Conservation (phyloP, 371 early-diverging fungal genomes). For the Mucor sp. region DNA sequence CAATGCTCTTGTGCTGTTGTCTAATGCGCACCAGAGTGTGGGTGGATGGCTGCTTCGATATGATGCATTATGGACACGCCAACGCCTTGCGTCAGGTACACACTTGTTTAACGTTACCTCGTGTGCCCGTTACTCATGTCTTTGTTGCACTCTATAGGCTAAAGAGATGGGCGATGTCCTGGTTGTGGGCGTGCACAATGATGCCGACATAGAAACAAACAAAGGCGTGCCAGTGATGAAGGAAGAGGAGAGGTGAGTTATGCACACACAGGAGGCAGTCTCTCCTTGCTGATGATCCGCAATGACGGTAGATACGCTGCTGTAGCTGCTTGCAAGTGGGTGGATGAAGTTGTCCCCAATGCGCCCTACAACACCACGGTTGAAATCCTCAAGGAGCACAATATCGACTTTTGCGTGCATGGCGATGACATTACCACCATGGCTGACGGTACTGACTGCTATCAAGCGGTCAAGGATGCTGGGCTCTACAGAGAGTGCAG, state of each 20-base stretch:
- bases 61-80: conserved; percentile 97
- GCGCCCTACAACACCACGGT: conserved; percentile 94
- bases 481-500: conserved; percentile 92
- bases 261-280: not conserved
- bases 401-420: conserved; percentile 93
- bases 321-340: conserved; percentile 97
- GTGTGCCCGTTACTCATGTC: too few relatives aligned
- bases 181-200: conserved; percentile 97
- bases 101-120: not conserved
- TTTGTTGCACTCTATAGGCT: conserved; percentile 40
- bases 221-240: conserved; percentile 96
- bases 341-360: conserved; percentile 90
- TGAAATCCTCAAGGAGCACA: conserved; percentile 79
- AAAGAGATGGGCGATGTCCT: conserved; percentile 91
- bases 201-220: conserved; percentile 87
- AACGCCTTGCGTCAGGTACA: conserved; percentile 88
- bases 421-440: conserved; percentile 96
- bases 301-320: conserved; percentile 74
- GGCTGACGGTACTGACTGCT: conserved; percentile 96
- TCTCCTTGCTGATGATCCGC: too few relatives aligned
- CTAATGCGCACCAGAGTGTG: conserved; percentile 57
- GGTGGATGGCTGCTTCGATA: conserved; percentile 96
- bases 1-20: not conserved
- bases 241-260: conserved; percentile 83
- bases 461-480: conserved; percentile 92